Evolutionary conservation across 441 rosid genomes (phyloP).

Genomic region (Eugenia klotzschiana): DNA sequence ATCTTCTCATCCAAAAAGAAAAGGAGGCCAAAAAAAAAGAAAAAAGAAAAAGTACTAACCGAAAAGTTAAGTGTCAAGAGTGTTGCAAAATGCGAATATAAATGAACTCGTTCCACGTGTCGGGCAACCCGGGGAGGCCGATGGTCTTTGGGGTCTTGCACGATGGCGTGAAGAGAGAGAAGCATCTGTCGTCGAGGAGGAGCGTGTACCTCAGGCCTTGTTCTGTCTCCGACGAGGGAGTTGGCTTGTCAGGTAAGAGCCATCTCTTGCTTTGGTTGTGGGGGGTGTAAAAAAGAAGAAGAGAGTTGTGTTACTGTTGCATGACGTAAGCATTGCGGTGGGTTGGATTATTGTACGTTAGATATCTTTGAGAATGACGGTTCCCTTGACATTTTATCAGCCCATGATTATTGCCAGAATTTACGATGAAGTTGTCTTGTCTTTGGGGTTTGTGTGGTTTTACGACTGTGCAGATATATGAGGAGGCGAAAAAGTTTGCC

Average conservation of each 20-base stretch:
- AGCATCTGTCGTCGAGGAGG: constrained; percentile 4
- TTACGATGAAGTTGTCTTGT: neutral
- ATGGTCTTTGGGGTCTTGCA: constrained; percentile 21
- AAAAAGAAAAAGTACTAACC: no score
- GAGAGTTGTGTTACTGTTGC: neutral
- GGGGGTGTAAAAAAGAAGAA: neutral
- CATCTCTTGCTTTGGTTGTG: neutral
- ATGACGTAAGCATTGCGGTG: neutral
- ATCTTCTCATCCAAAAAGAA: constrained; percentile 13
- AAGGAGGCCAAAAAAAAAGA: no score
- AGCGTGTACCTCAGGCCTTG: constrained; percentile 25
- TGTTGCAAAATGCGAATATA: no score
- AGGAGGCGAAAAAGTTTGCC: constrained; percentile 33
- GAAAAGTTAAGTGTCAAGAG: no score
- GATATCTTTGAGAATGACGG: neutral
- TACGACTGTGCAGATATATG: constrained; percentile 21
- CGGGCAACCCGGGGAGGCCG: no score
- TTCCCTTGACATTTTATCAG: neutral
- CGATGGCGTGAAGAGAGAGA: neutral
- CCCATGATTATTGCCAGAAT: neutral
- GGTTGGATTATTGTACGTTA: neutral
- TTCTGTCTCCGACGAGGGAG: constrained; percentile 44
- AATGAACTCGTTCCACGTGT: no score
- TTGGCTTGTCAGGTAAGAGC: constrained; percentile 32
- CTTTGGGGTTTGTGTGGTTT: neutral